Evolutionary conservation across 2,329 filamentous ascomycete genomes (phyloP).

Genomic region (Chrysosporium keratinophilum): DNA sequence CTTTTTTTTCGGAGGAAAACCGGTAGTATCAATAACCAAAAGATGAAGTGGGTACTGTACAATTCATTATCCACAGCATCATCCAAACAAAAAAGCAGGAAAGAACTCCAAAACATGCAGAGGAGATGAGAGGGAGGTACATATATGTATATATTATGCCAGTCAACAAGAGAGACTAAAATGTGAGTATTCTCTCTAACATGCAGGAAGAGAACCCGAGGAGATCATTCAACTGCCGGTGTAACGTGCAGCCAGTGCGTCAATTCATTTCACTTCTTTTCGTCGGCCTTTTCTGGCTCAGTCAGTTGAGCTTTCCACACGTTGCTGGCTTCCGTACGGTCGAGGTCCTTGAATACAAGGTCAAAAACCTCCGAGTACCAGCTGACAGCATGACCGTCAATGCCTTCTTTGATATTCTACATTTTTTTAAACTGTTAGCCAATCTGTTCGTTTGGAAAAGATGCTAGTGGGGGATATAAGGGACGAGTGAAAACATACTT

Average conservation of each 20-base stretch:
- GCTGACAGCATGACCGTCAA: slow-evolving; percentile 78
- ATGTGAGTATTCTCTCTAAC: background rate
- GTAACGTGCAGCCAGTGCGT: background rate
- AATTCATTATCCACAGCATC: slow-evolving; percentile 1
- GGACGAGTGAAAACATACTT: slow-evolving; percentile 52
- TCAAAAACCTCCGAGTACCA: slow-evolving; percentile 96
- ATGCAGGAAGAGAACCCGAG: background rate
- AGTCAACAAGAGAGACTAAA: background rate
- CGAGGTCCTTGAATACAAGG: slow-evolving; percentile 73
- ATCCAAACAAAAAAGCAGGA: background rate
- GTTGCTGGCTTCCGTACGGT: slow-evolving; percentile 60
- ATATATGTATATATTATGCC: slow-evolving; percentile 6
- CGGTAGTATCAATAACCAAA: background rate
- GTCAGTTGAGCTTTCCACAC: slow-evolving; percentile 57
- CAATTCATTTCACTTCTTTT: slow-evolving; percentile 8
- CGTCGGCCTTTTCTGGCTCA: slow-evolving; percentile 35
- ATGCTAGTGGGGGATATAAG: slow-evolving; percentile 1
- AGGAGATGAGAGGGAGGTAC: slow-evolving; percentile 6
- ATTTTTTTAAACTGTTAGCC: slow-evolving; percentile 12
- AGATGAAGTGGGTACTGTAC: background rate
- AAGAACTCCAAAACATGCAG: slow-evolving; percentile 13
- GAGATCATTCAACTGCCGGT: background rate
- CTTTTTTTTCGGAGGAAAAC: background rate
- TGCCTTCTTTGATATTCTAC: slow-evolving; percentile 95
- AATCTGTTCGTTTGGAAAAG: slow-evolving; percentile 15